Base-by-base conservation (phyloP, 495 filamentous ascomycete genomes). In the Choiromyces venosus region DNA sequence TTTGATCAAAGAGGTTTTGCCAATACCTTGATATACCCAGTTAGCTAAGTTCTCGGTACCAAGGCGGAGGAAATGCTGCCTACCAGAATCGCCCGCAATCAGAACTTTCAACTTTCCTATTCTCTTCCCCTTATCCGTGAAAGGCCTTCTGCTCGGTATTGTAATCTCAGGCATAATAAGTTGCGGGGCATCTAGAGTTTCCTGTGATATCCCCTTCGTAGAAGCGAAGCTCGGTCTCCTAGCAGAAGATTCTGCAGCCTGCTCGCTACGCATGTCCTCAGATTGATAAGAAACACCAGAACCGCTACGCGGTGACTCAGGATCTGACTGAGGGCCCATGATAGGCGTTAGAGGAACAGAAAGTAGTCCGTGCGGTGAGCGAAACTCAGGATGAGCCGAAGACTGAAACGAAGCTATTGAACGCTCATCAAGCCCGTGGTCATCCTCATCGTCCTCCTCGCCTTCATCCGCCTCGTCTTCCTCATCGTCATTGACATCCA, bases 81-180 rank as follows among this genome's bases (percentile, higher is more conserved):
- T 86, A 92, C 95, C 93, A 77, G 90, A 86, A 80, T 91, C 88
- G 37, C 95, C 95, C 68, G 93, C 92, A 76, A 98, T 84, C 70
- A 98, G 83, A 33, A 99, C 85, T 84, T 97, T 98, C 77, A 98
- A 84, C 70, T 90, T 87, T 7, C 93, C 94, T 83, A 98, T 88
- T 67, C 85, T 86, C 84, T 91, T 95, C 25, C 95, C 95, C 73
- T 86, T 88, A 69, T 92, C 88, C 10, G 95, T 98, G 82, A 99
- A 98, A 1, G 95, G 95, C 66, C 95, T 87, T 68, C 95, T 89
- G 80, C 90, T 93, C 40, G 95, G 96, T 89, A 99, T 97, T 76
- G 88, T 91, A 77, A 99, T 92, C 81, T 93, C 96, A 12, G 95
- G 95, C 96, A 99, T 99, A 75, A 99, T 91, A 21, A 99, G 87